Evolutionary conservation across 2,329 filamentous ascomycete genomes (phyloP).

Genomic region (Diplocarpon mali): DNA sequence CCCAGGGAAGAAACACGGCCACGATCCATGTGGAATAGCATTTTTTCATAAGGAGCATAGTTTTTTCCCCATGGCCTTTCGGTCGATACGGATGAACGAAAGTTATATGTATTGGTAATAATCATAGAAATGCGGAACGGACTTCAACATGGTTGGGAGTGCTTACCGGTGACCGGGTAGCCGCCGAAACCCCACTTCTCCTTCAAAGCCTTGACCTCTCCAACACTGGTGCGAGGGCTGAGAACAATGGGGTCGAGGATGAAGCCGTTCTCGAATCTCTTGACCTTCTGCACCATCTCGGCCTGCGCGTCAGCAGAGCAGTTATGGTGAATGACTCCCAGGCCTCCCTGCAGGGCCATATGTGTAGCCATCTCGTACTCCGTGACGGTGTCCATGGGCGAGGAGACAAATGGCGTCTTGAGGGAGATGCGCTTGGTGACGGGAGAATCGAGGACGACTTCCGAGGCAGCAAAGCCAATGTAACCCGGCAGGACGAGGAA

Average conservation of each 20-base stretch:
- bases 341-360: slow-evolving; percentile 78
- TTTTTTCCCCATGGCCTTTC: slow-evolving; percentile 74
- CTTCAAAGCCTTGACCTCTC: slow-evolving; percentile 83
- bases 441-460: slow-evolving; percentile 78
- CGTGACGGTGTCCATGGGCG: slow-evolving; percentile 98
- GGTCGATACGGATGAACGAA: slow-evolving; percentile 99
- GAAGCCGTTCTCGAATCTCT: slow-evolving; percentile 98
- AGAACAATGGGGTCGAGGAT: slow-evolving; percentile 94
- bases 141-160: slow-evolving; percentile 8
- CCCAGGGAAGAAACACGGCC: background rate
- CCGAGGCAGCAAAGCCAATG: slow-evolving; percentile 92
- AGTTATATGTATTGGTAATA: slow-evolving; percentile 84
- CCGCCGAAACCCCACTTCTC: slow-evolving; percentile 98
- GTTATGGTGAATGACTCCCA: slow-evolving; percentile 98
- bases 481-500: slow-evolving; percentile 95
- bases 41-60: slow-evolving; percentile 37
- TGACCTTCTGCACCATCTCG: slow-evolving; percentile 98
- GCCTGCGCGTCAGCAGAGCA: slow-evolving; percentile 96
- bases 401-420: slow-evolving; percentile 94
- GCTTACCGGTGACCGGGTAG: slow-evolving; percentile 95
- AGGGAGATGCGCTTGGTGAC: slow-evolving; percentile 91
- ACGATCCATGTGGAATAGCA: background rate
- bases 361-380: slow-evolving; percentile 99
- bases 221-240: slow-evolving; percentile 74
- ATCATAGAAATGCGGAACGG: slow-evolving; percentile 50